Percentiles rank a stretch among this genome's conserved stretches.
Evolutionary conservation across 768 basidiomycete genomes (phyloP).

Genomic region (Cubamyces sp.): DNA sequence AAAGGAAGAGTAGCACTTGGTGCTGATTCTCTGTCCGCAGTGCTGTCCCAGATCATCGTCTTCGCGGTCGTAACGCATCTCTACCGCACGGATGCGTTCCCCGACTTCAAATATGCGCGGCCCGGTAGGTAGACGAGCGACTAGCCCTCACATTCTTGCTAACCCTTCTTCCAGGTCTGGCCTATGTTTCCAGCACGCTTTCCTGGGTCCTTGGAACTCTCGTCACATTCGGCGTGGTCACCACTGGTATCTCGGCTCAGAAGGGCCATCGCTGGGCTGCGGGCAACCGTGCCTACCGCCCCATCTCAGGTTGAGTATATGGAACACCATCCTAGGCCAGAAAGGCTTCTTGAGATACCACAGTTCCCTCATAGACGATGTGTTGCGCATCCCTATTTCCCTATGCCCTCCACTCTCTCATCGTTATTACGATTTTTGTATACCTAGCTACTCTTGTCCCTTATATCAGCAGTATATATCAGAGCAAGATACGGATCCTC

Average conservation of each 20-base stretch:
- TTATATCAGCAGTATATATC: slow-evolving; percentile 2
- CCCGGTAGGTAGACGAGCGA: slow-evolving; percentile 51
- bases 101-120: slow-evolving; percentile 58
- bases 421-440: not conserved
- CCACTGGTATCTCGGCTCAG: slow-evolving; percentile 65
- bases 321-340: not conserved
- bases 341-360: not conserved
- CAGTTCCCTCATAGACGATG: not conserved
- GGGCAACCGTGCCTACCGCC: slow-evolving; percentile 67
- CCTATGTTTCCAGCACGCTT: slow-evolving; percentile 59
- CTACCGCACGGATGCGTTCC: slow-evolving; percentile 50
- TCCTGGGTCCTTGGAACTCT: slow-evolving; percentile 65
- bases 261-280: slow-evolving; percentile 75
- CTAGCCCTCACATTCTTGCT: not conserved
- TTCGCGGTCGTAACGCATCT: slow-evolving; percentile 69
- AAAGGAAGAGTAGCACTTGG: not conserved
- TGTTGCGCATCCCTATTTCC: too few species aligned
- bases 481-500: not conserved
- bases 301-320: slow-evolving; percentile 31
- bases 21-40: slow-evolving; percentile 36
- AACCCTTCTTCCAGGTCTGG: slow-evolving; percentile 50
- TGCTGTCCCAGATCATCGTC: slow-evolving; percentile 60
- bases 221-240: slow-evolving; percentile 55
- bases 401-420: not conserved
- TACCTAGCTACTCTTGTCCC: slow-evolving; percentile 1